Evolutionary conservation across 192 early-diverging fungal species (phyloP), one percentile per base, ranked within the genome.

Genomic region (Mortierella antarctica): DNA sequence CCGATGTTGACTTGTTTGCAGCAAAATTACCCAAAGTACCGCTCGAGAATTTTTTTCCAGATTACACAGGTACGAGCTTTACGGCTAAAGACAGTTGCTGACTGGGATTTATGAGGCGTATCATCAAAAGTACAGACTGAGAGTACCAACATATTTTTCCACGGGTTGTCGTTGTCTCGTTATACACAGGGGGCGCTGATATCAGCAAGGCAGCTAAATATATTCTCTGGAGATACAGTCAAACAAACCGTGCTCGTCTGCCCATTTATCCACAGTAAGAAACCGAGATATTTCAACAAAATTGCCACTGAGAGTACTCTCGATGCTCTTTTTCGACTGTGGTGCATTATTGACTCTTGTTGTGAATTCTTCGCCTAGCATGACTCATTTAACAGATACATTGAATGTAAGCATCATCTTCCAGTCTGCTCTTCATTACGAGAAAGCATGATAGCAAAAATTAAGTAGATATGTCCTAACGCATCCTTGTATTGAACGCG

Each of bases 361-460:
- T 44, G 68, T n/a, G 21, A 70, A 11, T 53, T 20, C 14, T 9
- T 41, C 40, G 21, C 60, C 18, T 70, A 91, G 90, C 79, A 85
- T 97, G 65, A 97, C 96, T 4, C 94, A 95, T 78, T 95, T 94
- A 46, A 97, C 96, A 0, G 94, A 97, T 80, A 97, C 96, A 17
- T 91, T 90, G 70, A 97, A 96, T 86, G 86, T 88, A 83, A 84
- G 20, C 20, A 17, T 49, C 23, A 7, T 20, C 23, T 49, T 39
- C 57, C n/a, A 59, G n/a, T n/a, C n/a, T n/a, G n/a, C n/a, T n/a
- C n/a, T n/a, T n/a, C n/a, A n/a, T n/a, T n/a, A n/a, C n/a, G n/a
- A n/a, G n/a, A n/a, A n/a, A n/a, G n/a, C n/a, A n/a, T n/a, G n/a
- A n/a, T n/a, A n/a, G n/a, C n/a, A n/a, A n/a, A n/a, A n/a, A n/a